These are phyloP conservation scores for Myochromella boudieri DNA, from an alignment of 768 basidiomycete species.

Conservation along the genomic window DNA sequence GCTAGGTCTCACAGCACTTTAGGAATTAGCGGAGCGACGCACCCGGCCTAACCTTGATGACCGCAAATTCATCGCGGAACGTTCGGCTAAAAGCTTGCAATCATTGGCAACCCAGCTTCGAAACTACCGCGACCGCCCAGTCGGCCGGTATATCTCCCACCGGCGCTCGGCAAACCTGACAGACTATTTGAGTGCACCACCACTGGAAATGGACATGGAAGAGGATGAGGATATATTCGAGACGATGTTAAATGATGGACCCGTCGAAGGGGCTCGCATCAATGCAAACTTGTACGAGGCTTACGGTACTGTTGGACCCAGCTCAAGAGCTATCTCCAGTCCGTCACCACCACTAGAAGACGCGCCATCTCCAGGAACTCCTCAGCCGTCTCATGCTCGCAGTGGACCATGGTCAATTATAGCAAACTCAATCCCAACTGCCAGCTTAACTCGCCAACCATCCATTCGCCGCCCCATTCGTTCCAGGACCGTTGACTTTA, in stretches of 20 bases:
- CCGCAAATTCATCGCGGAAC: constrained; percentile 63
- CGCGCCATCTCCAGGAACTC: constrained; percentile 21
- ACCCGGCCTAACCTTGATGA: constrained; percentile 52
- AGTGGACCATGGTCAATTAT: constrained; percentile 34
- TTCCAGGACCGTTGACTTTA: constrained; percentile 64
- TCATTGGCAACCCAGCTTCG: constrained; percentile 53
- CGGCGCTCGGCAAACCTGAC: constrained; percentile 43
- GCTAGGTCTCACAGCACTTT: constrained; percentile 6
- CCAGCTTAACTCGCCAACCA: constrained; percentile 51
- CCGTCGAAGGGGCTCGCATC: constrained; percentile 54
- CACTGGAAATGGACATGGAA: constrained; percentile 58
- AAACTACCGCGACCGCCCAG: constrained; percentile 45
- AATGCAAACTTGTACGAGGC: constrained; percentile 69
- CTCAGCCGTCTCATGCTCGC: constrained; percentile 23
- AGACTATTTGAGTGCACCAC: constrained; percentile 52
- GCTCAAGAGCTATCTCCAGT: constrained; percentile 22
- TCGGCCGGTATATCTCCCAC: constrained; percentile 31
- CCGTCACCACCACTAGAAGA: constrained; percentile 38
- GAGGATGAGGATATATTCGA: constrained; percentile 70
- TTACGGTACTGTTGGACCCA: constrained; percentile 31
- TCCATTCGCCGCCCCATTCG: constrained; percentile 60
- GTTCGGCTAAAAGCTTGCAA: constrained; percentile 63
- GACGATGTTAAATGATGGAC: constrained; percentile 37
- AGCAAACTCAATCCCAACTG: constrained; percentile 20
- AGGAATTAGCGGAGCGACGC: constrained; percentile 80